Conservation (phyloP, 192 early-diverging fungal species). For the Backusella parvicylindrica region DNA sequence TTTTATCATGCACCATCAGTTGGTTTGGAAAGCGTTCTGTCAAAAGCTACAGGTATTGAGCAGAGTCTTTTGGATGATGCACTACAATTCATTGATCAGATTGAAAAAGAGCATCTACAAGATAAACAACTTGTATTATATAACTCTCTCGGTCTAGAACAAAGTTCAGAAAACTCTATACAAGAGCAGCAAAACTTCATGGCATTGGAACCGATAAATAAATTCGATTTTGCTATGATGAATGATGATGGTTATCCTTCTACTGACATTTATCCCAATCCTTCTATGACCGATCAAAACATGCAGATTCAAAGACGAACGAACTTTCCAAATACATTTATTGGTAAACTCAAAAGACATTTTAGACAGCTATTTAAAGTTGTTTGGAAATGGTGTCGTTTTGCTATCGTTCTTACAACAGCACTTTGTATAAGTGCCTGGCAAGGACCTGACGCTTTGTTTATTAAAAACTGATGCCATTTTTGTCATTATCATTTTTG, state of each 20-base stretch:
- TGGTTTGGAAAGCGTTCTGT: slow-evolving; percentile 8
- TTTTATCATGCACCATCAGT: slow-evolving; percentile 18
- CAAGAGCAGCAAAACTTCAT: not conserved
- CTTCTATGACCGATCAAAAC: not conserved
- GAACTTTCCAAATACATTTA: not conserved
- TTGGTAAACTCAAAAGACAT: slow-evolving; percentile 8
- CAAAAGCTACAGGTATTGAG: slow-evolving; percentile 14
- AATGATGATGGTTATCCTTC: not conserved
- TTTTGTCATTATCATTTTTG: not conserved
- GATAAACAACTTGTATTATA: not conserved
- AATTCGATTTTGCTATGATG: not conserved
- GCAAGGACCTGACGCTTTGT: slow-evolving; percentile 43
- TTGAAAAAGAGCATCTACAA: slow-evolving; percentile 9
- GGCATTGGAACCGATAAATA: not conserved
- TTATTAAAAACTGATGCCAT: not conserved
- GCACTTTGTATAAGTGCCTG: slow-evolving; percentile 50
- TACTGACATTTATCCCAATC: slow-evolving; percentile 18
- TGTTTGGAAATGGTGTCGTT: slow-evolving; percentile 59
- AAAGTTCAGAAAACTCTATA: not conserved
- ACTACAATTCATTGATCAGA: slow-evolving; percentile 13
- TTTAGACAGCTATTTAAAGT: slow-evolving; percentile 30
- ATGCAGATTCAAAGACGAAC: not conserved
- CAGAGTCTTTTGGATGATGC: slow-evolving; percentile 18
- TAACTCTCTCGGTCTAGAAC: not conserved
- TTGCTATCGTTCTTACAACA: slow-evolving; percentile 42